These are phyloP conservation scores for Nasturtium officinale DNA, from an alignment of 345 rosid genomes.

Conservation along the genomic window DNA sequence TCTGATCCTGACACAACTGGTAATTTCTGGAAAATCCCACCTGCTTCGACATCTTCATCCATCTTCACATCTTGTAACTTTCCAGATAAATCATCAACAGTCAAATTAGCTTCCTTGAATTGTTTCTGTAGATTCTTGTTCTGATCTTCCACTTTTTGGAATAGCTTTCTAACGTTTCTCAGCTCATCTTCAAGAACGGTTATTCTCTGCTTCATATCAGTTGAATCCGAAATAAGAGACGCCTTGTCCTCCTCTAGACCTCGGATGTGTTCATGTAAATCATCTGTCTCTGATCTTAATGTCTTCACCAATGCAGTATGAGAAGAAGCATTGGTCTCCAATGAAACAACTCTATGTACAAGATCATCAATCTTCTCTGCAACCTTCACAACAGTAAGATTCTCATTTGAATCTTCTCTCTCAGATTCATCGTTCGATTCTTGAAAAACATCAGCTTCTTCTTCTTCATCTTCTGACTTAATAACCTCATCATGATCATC, in stretches of 20 bases:
- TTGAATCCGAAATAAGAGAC: conserved; percentile 48
- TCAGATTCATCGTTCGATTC: conserved; percentile 42
- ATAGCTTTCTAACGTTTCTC: conserved; percentile 51
- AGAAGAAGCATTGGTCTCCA: conserved; percentile 65
- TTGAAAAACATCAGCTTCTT: conserved; percentile 20
- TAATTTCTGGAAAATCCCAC: conserved; percentile 36
- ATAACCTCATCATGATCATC: conserved; percentile 32
- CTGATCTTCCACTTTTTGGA: conserved; percentile 51
- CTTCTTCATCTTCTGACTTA: conserved; percentile 29
- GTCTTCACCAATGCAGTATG: conserved; percentile 63
- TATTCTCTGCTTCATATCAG: conserved; percentile 49
- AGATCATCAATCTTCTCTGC: conserved; percentile 77
- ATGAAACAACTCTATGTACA: conserved; percentile 63
- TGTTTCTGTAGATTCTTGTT: conserved; percentile 53
- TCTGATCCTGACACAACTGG: conserved; percentile 30
- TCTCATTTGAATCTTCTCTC: conserved; percentile 40
- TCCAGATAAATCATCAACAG: conserved; percentile 52
- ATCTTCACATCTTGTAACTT: conserved; percentile 57
- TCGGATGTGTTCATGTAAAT: conserved; percentile 52
- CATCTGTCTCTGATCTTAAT: conserved; percentile 63
- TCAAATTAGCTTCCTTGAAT: conserved; percentile 54
- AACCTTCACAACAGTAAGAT: conserved; percentile 54
- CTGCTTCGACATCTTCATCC: conserved; percentile 54
- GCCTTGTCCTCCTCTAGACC: conserved; percentile 68
- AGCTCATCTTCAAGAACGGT: conserved; percentile 65